Evolutionary conservation across 805 yeast genomes (phyloP), one percentile per base, ranked within the genome.

Genomic region (Starmera amethionina): DNA sequence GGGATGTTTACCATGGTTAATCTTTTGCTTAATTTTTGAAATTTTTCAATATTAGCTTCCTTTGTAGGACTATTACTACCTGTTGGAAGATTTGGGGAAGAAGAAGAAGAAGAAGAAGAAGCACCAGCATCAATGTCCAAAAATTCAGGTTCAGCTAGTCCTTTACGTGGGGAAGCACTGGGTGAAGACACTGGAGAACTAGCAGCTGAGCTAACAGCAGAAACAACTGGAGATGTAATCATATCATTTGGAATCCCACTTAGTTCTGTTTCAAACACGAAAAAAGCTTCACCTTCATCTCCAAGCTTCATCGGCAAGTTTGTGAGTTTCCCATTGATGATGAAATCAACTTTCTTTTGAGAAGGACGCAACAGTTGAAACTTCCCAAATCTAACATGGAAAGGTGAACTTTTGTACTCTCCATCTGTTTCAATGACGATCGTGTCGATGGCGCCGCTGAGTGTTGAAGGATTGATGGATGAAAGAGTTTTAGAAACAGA

Each of bases 221-320:
- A 47, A 28, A 54, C 30, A 16, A 54, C 59, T 10, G 59, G 59
- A 1, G 59, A 54, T 4, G 59, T 54, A 48, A 87, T 75, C 47
- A 87, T 70, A 43, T 82, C 82, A 41, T 71, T 68, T 1, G 96
- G 95, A 19, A 93, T 79, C 31, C 64, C 65, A 35, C 71, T 71
- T 34, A 72, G 74, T 32, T 72, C 72, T 1, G 96, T 83, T 54
- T 88, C 96, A 63, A 93, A 90, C 34, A 93, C 97, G 56, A 93
- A 93, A 58, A 88, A 88, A 0, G 97, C 98, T 60, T 93, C 98
- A 12, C 98, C 98, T 8, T 94, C 96, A 45, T 93, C 98, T 13
- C 96, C 95, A 35, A 93, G 66, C 59, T 93, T 93, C 97, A 93
- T 93, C 8, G 96, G 96, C 37, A 90, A 65, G 49, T 85, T 80